A percentile compares a stretch with the other conserved stretches of the same genome.
phyloP scores from a whole-genome alignment of 306 rosid species.

The Urtica urens region DNA sequence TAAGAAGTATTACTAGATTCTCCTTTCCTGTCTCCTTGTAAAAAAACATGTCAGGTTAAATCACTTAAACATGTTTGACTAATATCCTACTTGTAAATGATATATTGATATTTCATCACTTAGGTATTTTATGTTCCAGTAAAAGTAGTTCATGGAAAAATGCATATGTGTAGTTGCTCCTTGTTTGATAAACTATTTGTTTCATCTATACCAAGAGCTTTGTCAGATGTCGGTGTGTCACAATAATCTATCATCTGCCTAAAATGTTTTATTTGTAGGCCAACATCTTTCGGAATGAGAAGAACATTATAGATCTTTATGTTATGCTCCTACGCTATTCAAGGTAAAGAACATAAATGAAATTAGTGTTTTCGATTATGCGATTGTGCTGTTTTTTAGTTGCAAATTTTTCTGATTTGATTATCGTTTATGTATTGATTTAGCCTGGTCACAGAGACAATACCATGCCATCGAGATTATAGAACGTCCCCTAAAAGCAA shows the following conservation, averaged over 20 bases:
- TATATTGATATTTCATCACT: no score
- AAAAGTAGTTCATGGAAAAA: no score
- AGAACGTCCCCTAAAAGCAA: conserved; percentile 41
- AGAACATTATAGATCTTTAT: conserved; percentile 73
- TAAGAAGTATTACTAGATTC: no score
- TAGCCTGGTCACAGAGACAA: conserved; percentile 83
- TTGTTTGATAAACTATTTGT: no score
- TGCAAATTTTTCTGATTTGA: not conserved
- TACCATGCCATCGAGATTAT: conserved; percentile 71
- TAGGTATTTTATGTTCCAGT: no score
- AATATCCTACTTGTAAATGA: no score
- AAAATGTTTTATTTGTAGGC: conserved; percentile 48
- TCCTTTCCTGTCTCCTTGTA: no score
- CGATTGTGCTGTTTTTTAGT: not conserved
- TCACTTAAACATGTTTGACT: no score
- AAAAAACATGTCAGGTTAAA: no score
- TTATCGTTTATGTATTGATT: conserved; percentile 17
- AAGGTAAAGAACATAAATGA: conserved; percentile 38
- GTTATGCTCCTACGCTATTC: conserved; percentile 90
- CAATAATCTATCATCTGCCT: conserved; percentile 9
- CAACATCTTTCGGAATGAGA: conserved; percentile 81
- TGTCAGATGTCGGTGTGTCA: conserved; percentile 6
- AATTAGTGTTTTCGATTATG: not conserved
- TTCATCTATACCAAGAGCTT: conserved; percentile 7
- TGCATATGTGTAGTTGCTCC: no score